phyloP scores from a whole-genome alignment of 1,284 basidiomycete species.

The Cutaneotrichosporon spelunceum region DNA sequence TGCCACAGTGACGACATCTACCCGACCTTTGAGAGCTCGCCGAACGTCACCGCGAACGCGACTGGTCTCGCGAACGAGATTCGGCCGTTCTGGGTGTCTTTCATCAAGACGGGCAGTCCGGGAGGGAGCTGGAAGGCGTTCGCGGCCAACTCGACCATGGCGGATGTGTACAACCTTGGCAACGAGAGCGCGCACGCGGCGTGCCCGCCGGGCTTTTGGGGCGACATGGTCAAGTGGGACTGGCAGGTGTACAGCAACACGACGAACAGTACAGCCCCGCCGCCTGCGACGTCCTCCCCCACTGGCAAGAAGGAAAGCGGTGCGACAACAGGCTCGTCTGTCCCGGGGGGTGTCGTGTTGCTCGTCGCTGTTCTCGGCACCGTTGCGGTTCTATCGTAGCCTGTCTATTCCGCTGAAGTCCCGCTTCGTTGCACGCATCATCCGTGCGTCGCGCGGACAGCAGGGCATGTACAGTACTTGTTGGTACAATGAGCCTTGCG shows the following conservation, averaged over 20 bases:
- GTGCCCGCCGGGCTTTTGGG: constrained; percentile 41
- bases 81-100: constrained; percentile 32
- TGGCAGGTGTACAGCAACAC: constrained; percentile 38
- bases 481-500: too few species aligned
- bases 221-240: constrained; percentile 33
- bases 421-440: not conserved
- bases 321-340: not conserved
- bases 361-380: constrained; percentile 1
- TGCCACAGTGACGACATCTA: constrained; percentile 50
- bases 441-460: too few species aligned
- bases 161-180: constrained; percentile 26
- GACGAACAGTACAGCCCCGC: not conserved
- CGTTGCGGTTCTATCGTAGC: not conserved
- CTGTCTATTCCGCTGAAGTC: not conserved
- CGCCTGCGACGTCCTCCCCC: constrained; percentile 1
- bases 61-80: constrained; percentile 19
- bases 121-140: constrained; percentile 18
- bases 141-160: constrained; percentile 10
- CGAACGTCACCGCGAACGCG: constrained; percentile 10
- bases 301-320: not conserved
- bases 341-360: not conserved
- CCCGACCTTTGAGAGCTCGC: constrained; percentile 35
- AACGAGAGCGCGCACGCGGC: constrained; percentile 7
- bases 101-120: constrained; percentile 39
- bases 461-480: not conserved